Percentiles rank a stretch among this genome's conserved stretches.
phyloP scores from a whole-genome alignment of 805 yeast genomes.

The Saccharomycopsis fibuligera region DNA sequence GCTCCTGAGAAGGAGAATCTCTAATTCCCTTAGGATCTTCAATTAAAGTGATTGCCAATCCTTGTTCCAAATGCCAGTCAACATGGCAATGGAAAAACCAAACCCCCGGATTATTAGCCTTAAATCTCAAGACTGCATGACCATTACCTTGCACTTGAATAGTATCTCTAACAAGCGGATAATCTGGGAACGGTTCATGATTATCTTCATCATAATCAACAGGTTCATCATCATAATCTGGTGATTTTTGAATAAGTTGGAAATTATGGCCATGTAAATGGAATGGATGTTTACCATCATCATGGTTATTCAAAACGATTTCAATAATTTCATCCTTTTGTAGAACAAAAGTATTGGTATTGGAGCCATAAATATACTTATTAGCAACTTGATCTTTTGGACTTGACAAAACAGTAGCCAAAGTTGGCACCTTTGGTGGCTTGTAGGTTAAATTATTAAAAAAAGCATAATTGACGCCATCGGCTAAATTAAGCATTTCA shows the following conservation, averaged over 20 bases:
- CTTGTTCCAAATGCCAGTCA: slow-evolving; percentile 82
- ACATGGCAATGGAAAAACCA: slow-evolving; percentile 94
- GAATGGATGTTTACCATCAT: slow-evolving; percentile 75
- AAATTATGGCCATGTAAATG: slow-evolving; percentile 72
- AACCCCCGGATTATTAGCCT: slow-evolving; percentile 84
- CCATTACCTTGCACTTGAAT: slow-evolving; percentile 63
- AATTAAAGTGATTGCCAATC: slow-evolving; percentile 62
- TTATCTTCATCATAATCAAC: slow-evolving; percentile 47
- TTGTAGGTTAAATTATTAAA: slow-evolving; percentile 62
- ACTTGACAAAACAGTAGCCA: slow-evolving; percentile 54
- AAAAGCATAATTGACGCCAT: slow-evolving; percentile 73
- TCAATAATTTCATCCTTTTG: slow-evolving; percentile 62
- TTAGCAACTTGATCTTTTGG: slow-evolving; percentile 50
- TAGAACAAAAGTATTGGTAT: slow-evolving; percentile 57
- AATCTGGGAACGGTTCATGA: slow-evolving; percentile 42
- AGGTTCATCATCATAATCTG: slow-evolving; percentile 46
- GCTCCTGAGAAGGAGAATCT: slow-evolving; percentile 29
- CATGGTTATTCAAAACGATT: slow-evolving; percentile 70
- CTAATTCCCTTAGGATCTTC: slow-evolving; percentile 61
- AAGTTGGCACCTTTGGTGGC: slow-evolving; percentile 65
- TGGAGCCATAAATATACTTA: slow-evolving; percentile 64
- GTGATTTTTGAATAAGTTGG: slow-evolving; percentile 53
- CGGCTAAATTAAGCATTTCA: slow-evolving; percentile 61
- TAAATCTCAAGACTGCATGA: slow-evolving; percentile 61
- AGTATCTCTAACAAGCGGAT: slow-evolving; percentile 67